Conservation (phyloP, 2,329 filamentous ascomycete species). For the Amylocarpus encephaloides region DNA sequence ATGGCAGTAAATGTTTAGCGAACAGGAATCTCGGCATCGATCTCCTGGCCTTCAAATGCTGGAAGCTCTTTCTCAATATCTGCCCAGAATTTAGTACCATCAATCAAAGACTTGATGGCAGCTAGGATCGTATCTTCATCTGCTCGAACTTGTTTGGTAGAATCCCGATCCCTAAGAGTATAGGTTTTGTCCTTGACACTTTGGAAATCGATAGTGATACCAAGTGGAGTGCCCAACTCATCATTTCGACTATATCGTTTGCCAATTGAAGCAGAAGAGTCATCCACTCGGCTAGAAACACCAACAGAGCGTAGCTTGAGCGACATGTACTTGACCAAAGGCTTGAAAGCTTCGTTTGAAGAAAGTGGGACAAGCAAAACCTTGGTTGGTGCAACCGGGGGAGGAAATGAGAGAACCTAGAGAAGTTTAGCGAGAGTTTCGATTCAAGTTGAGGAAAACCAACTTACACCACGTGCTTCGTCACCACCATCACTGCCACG, state of each 20-base stretch:
- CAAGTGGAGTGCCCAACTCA: slow-evolving; percentile 89
- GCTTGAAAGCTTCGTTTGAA: slow-evolving; percentile 70
- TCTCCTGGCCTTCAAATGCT: slow-evolving; percentile 73
- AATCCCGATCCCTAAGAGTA: slow-evolving; percentile 85
- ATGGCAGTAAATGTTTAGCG: not conserved
- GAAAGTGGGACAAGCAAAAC: slow-evolving; percentile 88
- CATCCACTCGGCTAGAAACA: slow-evolving; percentile 80
- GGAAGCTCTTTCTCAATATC: slow-evolving; percentile 75
- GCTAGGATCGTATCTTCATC: slow-evolving; percentile 72
- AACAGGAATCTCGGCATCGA: slow-evolving; percentile 14
- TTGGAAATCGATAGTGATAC: slow-evolving; percentile 94
- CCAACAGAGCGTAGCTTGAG: slow-evolving; percentile 68
- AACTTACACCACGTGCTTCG: slow-evolving; percentile 78
- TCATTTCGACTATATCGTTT: slow-evolving; percentile 94
- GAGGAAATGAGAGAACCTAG: slow-evolving; percentile 68
- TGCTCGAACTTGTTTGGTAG: slow-evolving; percentile 82
- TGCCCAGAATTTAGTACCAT: slow-evolving; percentile 50
- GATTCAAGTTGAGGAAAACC: not conserved
- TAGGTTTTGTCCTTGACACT: slow-evolving; percentile 80
- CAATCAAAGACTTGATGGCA: slow-evolving; percentile 51
- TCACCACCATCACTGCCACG: slow-evolving; percentile 64
- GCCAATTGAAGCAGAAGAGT: slow-evolving; percentile 85
- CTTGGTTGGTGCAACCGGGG: slow-evolving; percentile 84
- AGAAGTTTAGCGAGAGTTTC: slow-evolving; percentile 7
- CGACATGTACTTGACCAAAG: slow-evolving; percentile 67